Evolutionary conservation across 495 filamentous ascomycete genomes (phyloP).

Genomic region (Hypomontagnella monticulosa): DNA sequence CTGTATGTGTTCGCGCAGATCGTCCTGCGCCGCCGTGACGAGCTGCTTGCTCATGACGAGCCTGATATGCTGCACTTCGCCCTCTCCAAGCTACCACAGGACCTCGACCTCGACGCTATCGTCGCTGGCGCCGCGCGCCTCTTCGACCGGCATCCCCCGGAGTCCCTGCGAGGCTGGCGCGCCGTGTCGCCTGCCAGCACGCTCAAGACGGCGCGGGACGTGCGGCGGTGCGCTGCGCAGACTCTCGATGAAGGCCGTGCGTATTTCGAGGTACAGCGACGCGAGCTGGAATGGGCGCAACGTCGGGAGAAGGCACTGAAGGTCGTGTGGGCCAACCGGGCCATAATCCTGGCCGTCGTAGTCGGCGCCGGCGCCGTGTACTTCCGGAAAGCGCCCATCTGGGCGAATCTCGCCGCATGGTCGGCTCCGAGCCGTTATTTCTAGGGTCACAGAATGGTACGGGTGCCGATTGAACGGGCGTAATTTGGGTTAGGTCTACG

Average conservation of each 20-base stretch:
- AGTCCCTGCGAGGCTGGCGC: conserved; percentile 76
- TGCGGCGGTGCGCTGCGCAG: conserved; percentile 52
- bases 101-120: conserved; percentile 83
- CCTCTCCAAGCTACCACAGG: conserved; percentile 85
- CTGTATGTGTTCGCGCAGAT: conserved; percentile 94
- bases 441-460: conserved; percentile 11
- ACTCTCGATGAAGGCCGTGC: conserved; percentile 60
- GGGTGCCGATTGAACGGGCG: background rate
- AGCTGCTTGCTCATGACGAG: conserved; percentile 88
- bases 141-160: conserved; percentile 75
- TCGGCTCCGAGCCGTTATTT: conserved; percentile 12
- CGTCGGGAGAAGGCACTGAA: conserved; percentile 61
- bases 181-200: conserved; percentile 77
- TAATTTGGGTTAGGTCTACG: background rate
- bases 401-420: conserved; percentile 41
- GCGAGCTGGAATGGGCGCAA: conserved; percentile 72
- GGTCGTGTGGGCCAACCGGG: conserved; percentile 67
- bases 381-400: conserved; percentile 47
- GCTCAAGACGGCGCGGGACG: conserved; percentile 78
- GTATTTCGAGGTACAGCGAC: conserved; percentile 74
- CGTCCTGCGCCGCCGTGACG: conserved; percentile 77
- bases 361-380: conserved; percentile 64
- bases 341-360: conserved; percentile 69
- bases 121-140: conserved; percentile 71
- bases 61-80: conserved; percentile 93